phyloP scores from a whole-genome alignment of 495 filamentous ascomycete species.

The Neurospora pannonica region DNA sequence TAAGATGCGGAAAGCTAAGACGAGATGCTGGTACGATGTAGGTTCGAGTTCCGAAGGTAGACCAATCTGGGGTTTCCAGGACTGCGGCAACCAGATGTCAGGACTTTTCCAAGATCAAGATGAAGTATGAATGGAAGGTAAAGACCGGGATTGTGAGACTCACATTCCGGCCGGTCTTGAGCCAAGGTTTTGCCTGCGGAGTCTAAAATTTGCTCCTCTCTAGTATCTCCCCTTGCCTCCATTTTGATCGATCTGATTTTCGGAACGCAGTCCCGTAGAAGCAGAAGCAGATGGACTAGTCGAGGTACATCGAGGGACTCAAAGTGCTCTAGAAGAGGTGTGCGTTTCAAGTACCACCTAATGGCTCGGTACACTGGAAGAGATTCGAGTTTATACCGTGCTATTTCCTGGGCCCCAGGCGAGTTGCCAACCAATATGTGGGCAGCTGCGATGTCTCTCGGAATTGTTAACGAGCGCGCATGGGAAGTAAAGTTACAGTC shows the following conservation, averaged over 20 bases:
- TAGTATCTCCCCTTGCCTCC: not conserved
- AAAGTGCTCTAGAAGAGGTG: not conserved
- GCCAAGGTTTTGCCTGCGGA: not conserved
- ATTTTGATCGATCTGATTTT: not conserved
- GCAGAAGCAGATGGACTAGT: not conserved
- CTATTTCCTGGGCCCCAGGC: not conserved
- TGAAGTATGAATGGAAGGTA: not conserved
- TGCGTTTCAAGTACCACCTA: not conserved
- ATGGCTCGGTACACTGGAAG: not conserved
- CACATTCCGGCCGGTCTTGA: not conserved
- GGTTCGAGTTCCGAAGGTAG: not conserved
- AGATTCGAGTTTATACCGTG: not conserved
- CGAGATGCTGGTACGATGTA: not conserved
- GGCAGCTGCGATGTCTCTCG: not conserved
- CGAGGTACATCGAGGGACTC: not conserved
- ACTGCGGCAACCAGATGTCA: not conserved
- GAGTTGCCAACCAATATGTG: not conserved
- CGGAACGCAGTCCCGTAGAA: not conserved
- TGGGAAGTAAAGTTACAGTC: fast-evolving
- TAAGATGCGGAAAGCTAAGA: not conserved
- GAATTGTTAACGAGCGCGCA: not conserved
- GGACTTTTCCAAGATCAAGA: not conserved
- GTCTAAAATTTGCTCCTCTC: not conserved
- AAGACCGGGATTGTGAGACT: not conserved
- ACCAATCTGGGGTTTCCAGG: not conserved